Conservation (phyloP, 805 yeast genomes). For the Lachancea fermentati region DNA sequence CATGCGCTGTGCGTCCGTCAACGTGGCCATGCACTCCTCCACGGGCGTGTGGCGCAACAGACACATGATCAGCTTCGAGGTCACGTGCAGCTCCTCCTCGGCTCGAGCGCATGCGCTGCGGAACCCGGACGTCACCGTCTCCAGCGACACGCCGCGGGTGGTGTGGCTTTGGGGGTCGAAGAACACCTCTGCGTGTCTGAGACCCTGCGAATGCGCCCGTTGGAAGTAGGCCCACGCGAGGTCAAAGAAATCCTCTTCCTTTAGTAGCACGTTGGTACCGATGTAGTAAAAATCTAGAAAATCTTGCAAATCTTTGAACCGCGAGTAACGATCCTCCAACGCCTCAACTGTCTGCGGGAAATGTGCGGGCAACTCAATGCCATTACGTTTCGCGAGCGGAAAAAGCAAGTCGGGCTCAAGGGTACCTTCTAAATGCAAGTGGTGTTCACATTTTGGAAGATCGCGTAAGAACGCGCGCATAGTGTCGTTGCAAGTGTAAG, state of each 20-base stretch:
- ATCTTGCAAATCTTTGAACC: conserved; percentile 67
- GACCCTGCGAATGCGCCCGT: conserved; percentile 53
- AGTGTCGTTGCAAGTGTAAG: conserved; percentile 32
- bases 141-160: conserved; percentile 56
- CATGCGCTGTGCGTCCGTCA: conserved; percentile 47
- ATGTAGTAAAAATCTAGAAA: conserved; percentile 74
- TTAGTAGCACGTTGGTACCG: conserved; percentile 69
- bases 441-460: conserved; percentile 84
- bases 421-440: conserved; percentile 80
- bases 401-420: conserved; percentile 69
- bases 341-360: conserved; percentile 59
- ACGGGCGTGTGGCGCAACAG: conserved; percentile 70
- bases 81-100: conserved; percentile 49
- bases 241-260: conserved; percentile 69
- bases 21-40: conserved; percentile 49
- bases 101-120: conserved; percentile 64
- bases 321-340: conserved; percentile 51
- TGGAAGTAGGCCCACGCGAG: conserved; percentile 69
- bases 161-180: conserved; percentile 85
- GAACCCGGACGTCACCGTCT: conserved; percentile 59
- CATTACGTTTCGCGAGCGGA: conserved; percentile 61
- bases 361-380: conserved; percentile 50
- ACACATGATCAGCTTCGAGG: conserved; percentile 77
- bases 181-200: conserved; percentile 68
- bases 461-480: conserved; percentile 53